Evolutionary conservation across 176 grass and related monocot species (phyloP).

Genomic region (Luzula sylvatica): DNA sequence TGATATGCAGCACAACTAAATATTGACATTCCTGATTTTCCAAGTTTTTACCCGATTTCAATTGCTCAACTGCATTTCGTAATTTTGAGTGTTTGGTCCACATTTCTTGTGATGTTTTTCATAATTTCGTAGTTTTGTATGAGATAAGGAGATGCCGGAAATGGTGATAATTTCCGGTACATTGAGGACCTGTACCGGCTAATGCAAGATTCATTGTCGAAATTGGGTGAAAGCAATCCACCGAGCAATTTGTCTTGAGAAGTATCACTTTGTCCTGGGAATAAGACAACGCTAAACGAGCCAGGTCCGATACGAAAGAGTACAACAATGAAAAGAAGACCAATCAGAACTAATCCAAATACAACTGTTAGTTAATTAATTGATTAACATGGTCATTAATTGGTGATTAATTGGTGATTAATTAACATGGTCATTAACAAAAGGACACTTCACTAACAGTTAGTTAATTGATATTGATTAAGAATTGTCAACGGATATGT

Average conservation of each 20-base stretch:
- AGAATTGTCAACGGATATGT: too few relatives aligned
- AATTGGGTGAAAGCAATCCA: constrained; percentile 54
- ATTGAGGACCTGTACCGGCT: constrained; percentile 62
- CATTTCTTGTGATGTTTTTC: constrained; percentile 61
- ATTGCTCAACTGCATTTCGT: constrained; percentile 33
- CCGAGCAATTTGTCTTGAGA: constrained; percentile 49
- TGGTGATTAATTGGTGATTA: too few relatives aligned
- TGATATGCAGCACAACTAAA: constrained; percentile 28
- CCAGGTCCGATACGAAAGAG: too few relatives aligned
- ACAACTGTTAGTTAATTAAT: too few relatives aligned
- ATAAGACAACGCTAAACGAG: too few relatives aligned
- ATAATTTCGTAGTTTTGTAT: constrained; percentile 54
- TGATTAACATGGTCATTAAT: too few relatives aligned
- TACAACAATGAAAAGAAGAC: too few relatives aligned
- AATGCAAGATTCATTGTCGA: constrained; percentile 52
- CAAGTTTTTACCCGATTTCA: constrained; percentile 32
- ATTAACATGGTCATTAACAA: too few relatives aligned
- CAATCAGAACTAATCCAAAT: too few relatives aligned
- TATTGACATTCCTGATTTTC: constrained; percentile 53
- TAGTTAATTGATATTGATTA: too few relatives aligned
- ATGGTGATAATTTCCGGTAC: constrained; percentile 33
- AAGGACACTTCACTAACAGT: too few relatives aligned
- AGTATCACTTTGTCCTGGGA: too few relatives aligned
- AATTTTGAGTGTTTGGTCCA: constrained; percentile 48
- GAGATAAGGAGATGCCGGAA: constrained; percentile 53